Conservation (phyloP, 192 early-diverging fungal species). For the Linnemannia schmuckeri region DNA sequence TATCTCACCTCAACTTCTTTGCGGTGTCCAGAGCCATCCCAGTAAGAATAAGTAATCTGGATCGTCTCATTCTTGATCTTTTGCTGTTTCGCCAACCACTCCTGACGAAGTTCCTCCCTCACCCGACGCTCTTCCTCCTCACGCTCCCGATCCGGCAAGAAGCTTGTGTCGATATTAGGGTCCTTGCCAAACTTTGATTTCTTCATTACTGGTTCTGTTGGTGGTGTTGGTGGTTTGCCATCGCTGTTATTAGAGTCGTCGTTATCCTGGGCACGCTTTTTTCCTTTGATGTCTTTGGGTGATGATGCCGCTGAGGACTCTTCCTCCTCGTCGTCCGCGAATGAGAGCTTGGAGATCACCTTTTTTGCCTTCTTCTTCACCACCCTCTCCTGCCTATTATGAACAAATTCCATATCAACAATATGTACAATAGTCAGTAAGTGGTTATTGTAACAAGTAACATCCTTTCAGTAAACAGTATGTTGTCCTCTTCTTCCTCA, state of each 20-base stretch:
- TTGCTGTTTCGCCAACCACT: constrained; percentile 90
- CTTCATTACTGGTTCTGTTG: constrained; percentile 40
- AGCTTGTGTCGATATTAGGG: constrained; percentile 92
- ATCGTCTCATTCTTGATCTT: constrained; percentile 87
- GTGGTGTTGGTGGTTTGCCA: constrained; percentile 22
- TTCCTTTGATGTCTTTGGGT: background rate
- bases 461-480: background rate
- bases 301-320: constrained; percentile 46
- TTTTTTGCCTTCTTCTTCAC: constrained; percentile 78
- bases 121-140: constrained; percentile 80
- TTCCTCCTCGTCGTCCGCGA: constrained; percentile 76
- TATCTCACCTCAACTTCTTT: constrained; percentile 74
- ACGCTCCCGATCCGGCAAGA: constrained; percentile 91
- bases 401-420: background rate
- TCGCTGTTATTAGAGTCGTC: constrained; percentile 35
- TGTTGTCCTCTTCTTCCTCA: too few relatives aligned
- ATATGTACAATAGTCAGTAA: background rate
- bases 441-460: background rate
- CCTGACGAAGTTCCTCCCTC: constrained; percentile 80
- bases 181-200: constrained; percentile 80
- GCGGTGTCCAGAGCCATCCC: constrained; percentile 97
- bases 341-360: constrained; percentile 77
- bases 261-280: constrained; percentile 15
- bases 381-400: constrained; percentile 61
- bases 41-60: constrained; percentile 91